Evolutionary conservation across 257 asterid genomes (phyloP).

Genomic region (Asclepias syriaca): DNA sequence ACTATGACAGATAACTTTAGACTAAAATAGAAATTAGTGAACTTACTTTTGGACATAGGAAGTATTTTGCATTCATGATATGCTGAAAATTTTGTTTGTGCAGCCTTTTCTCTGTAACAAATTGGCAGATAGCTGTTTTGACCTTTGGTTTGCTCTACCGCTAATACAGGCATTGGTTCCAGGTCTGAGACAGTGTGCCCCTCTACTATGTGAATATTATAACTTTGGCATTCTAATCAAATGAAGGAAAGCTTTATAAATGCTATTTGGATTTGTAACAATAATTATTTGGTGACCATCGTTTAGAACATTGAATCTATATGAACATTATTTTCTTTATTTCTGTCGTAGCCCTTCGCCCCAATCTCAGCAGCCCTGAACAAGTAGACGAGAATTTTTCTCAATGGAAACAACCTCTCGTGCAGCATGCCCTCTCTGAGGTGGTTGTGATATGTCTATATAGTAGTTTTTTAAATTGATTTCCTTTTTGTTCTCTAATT

Average conservation of each 20-base stretch:
- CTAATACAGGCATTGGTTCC: slow-evolving; percentile 91
- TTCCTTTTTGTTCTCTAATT: slow-evolving; percentile 4
- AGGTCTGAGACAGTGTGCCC: slow-evolving; percentile 40
- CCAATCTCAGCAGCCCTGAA: slow-evolving; percentile 53
- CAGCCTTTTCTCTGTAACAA: slow-evolving; percentile 86
- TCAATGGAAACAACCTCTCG: slow-evolving; percentile 77
- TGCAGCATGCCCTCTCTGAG: slow-evolving; percentile 82
- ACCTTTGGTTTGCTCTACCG: slow-evolving; percentile 82
- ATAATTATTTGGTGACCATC: neutral
- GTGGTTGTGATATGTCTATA: slow-evolving; percentile 27
- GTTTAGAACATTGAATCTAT: slow-evolving; percentile 2
- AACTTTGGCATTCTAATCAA: neutral
- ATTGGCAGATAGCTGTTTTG: slow-evolving; percentile 70
- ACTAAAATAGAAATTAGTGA: no score
- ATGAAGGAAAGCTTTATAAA: neutral
- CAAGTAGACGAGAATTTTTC: slow-evolving; percentile 80
- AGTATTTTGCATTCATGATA: neutral
- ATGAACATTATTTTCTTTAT: slow-evolving; percentile 23
- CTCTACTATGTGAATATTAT: slow-evolving; percentile 9
- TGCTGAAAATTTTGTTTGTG: slow-evolving; percentile 19
- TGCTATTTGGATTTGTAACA: neutral
- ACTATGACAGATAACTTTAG: no score
- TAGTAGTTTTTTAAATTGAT: slow-evolving; percentile 8
- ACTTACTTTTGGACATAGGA: no score
- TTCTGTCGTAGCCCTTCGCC: slow-evolving; percentile 80